phyloP scores from a whole-genome alignment of 495 filamentous ascomycete genomes.

The Penicillium crystallinum region DNA sequence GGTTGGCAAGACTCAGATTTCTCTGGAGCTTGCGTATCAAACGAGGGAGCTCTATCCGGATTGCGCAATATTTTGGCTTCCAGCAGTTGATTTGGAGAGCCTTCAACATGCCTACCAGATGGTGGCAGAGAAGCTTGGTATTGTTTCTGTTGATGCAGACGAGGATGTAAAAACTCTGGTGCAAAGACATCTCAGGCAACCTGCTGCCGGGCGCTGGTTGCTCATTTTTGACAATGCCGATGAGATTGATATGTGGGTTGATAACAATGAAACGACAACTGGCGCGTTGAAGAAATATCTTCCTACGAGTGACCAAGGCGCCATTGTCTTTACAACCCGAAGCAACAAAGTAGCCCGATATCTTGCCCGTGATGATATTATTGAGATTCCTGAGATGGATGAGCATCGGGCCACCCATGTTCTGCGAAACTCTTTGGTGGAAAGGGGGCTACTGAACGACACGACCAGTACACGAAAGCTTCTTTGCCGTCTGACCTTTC shows the following conservation, averaged over 20 bases:
- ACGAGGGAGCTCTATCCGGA: constrained; percentile 28
- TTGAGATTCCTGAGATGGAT: constrained; percentile 25
- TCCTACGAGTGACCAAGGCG: constrained; percentile 23
- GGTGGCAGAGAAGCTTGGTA: constrained; percentile 28
- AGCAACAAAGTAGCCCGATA: constrained; percentile 21
- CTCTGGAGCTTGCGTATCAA: constrained; percentile 42
- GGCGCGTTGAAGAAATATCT: constrained; percentile 16
- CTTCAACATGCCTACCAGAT: constrained; percentile 43
- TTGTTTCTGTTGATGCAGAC: not conserved
- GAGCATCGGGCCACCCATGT: constrained; percentile 13
- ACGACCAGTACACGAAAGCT: constrained; percentile 9
- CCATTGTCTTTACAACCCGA: constrained; percentile 37
- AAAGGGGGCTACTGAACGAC: constrained; percentile 20
- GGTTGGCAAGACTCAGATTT: constrained; percentile 50
- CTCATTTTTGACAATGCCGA: constrained; percentile 41
- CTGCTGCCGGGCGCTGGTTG: constrained; percentile 27
- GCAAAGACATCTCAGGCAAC: constrained; percentile 23
- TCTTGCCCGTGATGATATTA: constrained; percentile 15
- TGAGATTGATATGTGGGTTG: constrained; percentile 28
- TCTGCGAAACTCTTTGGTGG: constrained; percentile 22
- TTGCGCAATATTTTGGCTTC: constrained; percentile 49
- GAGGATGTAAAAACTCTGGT: constrained; percentile 18
- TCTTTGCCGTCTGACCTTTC: constrained; percentile 22
- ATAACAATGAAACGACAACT: not conserved
- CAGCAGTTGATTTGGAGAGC: constrained; percentile 30